Percentiles rank a stretch among this genome's conserved stretches.
Evolutionary conservation across 495 filamentous ascomycete species (phyloP).

Genomic region (Poronia punctata): DNA sequence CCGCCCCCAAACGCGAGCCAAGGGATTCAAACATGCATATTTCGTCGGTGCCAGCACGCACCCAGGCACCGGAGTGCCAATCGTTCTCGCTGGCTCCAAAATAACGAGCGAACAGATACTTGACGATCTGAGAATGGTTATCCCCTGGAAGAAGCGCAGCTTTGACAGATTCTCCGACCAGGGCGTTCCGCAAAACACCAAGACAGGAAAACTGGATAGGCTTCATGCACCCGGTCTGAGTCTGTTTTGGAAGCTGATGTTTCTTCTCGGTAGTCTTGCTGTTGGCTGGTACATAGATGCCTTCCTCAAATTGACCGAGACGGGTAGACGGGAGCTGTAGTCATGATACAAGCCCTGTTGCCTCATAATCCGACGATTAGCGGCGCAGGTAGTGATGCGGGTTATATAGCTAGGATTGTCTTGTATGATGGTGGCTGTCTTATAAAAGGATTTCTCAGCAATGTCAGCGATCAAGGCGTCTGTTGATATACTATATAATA

Average conservation of each 20-base stretch:
- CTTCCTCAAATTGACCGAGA: too few relatives aligned
- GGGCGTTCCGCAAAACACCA: slow-evolving; percentile 16
- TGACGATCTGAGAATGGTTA: slow-evolving; percentile 26
- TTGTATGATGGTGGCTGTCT: too few relatives aligned
- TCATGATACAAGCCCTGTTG: too few relatives aligned
- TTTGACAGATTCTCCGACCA: slow-evolving; percentile 12
- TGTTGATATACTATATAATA: too few relatives aligned
- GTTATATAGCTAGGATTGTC: too few relatives aligned
- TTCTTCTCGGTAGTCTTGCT: not conserved
- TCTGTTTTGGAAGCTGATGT: not conserved
- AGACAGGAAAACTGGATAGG: slow-evolving; percentile 24
- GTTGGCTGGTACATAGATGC: slow-evolving; percentile 4
- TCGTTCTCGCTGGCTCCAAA: slow-evolving; percentile 56
- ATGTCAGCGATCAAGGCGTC: too few relatives aligned
- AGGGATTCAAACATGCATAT: slow-evolving; percentile 42
- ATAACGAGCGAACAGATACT: slow-evolving; percentile 54
- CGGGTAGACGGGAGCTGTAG: too few relatives aligned
- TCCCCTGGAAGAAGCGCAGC: slow-evolving; percentile 32
- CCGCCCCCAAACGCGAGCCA: slow-evolving; percentile 50
- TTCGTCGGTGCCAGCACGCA: slow-evolving; percentile 68
- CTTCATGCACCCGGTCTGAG: slow-evolving; percentile 14
- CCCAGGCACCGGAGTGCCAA: slow-evolving; percentile 66
- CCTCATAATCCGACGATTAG: too few relatives aligned
- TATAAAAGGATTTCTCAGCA: too few relatives aligned
- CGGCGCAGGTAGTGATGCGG: too few relatives aligned